phyloP scores from a whole-genome alignment of 495 filamentous ascomycete genomes.

The Aspergillus baeticus region DNA sequence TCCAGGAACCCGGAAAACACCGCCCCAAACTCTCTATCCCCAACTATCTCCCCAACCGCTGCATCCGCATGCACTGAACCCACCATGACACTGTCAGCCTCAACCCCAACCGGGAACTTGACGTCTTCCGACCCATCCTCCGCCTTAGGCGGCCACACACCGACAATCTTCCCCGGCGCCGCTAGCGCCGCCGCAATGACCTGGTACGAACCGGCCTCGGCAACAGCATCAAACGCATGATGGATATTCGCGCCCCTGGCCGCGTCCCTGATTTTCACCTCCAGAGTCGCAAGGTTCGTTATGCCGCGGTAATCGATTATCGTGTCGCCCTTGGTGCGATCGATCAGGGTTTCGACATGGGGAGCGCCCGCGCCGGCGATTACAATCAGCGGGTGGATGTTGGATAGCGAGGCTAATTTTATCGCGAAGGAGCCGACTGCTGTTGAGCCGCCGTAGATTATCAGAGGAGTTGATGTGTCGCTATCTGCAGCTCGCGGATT shows the following conservation, averaged over 20 bases:
- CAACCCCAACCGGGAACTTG: too few species aligned
- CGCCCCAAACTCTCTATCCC: constrained; percentile 54
- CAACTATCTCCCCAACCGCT: constrained; percentile 17
- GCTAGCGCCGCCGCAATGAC: not conserved
- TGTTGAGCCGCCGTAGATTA: constrained; percentile 61
- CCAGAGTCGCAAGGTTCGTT: not conserved
- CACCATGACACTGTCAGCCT: not conserved
- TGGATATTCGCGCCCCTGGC: not conserved
- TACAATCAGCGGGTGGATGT: constrained; percentile 66
- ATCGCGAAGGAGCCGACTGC: constrained; percentile 61
- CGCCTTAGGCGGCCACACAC: not conserved
- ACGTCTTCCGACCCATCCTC: too few species aligned
- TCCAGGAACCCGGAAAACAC: constrained; percentile 49
- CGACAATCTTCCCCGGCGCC: not conserved
- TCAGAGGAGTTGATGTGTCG: constrained; percentile 43
- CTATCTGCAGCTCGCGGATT: too few species aligned
- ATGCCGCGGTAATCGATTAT: constrained; percentile 62
- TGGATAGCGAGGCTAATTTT: constrained; percentile 57
- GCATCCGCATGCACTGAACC: too few species aligned
- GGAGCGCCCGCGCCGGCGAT: constrained; percentile 56
- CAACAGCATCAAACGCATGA: not conserved
- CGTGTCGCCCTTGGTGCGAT: constrained; percentile 58
- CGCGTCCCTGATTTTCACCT: not conserved
- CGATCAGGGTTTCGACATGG: constrained; percentile 55
- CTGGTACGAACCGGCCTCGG: not conserved